phyloP scores from a whole-genome alignment of 148 eudicot genomes.

The Linanthus parryae region DNA sequence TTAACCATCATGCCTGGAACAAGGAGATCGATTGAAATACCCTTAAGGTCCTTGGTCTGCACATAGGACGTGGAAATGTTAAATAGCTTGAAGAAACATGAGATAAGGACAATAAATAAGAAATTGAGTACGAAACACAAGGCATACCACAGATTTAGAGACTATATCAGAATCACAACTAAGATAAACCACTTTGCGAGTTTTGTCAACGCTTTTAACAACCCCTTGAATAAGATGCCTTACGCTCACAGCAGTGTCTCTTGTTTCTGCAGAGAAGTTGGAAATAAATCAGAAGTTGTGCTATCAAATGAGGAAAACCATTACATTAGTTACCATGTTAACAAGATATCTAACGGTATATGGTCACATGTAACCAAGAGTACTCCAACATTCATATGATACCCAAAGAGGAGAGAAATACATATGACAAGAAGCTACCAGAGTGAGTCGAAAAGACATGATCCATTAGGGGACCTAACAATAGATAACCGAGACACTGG shows the following conservation, averaged over 20 bases:
- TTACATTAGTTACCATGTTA: no score
- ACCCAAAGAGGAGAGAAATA: no score
- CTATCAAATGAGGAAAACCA: no score
- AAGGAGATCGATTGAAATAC: conserved; percentile 89
- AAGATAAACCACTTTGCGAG: conserved; percentile 75
- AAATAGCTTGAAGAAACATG: conserved; percentile 7
- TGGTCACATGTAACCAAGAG: no score
- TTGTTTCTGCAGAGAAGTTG: conserved; percentile 29
- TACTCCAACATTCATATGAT: no score
- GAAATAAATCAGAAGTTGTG: neutral
- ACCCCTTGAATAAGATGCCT: conserved; percentile 84
- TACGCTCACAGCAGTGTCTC: conserved; percentile 21
- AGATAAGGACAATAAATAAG: conserved; percentile 7
- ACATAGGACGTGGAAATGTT: conserved; percentile 9
- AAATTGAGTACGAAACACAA: neutral
- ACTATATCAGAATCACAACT: conserved; percentile 55
- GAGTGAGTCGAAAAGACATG: no score
- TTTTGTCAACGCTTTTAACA: conserved; percentile 73
- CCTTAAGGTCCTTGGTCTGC: conserved; percentile 89
- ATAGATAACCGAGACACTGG: no score
- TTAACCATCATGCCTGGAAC: conserved; percentile 98
- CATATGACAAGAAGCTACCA: no score
- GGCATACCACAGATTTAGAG: conserved; percentile 78
- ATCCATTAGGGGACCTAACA: no score
- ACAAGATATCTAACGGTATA: no score